Conservation (phyloP, 106 monocot genomes). For the Acanthochlamys bracteata region DNA sequence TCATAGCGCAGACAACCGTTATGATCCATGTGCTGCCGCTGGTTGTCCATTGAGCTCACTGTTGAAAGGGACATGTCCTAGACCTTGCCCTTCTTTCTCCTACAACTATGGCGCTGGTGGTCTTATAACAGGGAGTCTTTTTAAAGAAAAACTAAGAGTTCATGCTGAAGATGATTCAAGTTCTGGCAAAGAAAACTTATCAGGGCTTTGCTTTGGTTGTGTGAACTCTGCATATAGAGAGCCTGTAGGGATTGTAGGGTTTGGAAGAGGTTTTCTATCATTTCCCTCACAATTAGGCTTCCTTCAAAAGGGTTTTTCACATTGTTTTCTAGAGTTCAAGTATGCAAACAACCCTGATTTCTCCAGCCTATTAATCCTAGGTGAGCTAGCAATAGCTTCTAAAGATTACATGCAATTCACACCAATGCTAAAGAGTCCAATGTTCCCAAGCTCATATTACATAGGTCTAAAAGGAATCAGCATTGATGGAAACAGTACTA, state of each 20-base stretch:
- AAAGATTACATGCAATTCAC: constrained; percentile 22
- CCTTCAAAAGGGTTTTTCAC: constrained; percentile 31
- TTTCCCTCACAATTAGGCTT: constrained; percentile 28
- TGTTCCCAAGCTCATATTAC: constrained; percentile 27
- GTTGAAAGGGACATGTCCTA: constrained; percentile 14
- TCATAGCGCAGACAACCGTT: constrained; percentile 28
- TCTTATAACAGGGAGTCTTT: constrained; percentile 22
- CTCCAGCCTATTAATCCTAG: constrained; percentile 23
- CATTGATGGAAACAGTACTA: constrained; percentile 1
- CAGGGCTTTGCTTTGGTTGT: constrained; percentile 27
- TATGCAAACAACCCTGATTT: constrained; percentile 27
- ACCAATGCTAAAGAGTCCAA: constrained; percentile 17
- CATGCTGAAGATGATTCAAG: constrained; percentile 6
- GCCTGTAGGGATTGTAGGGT: constrained; percentile 27
- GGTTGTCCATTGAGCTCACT: constrained; percentile 22
- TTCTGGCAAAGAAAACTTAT: neutral
- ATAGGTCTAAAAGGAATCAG: constrained; percentile 23
- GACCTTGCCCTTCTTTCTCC: constrained; percentile 37
- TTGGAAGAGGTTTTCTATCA: constrained; percentile 28
- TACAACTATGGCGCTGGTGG: constrained; percentile 34
- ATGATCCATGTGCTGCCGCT: constrained; percentile 20
- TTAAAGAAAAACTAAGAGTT: constrained; percentile 21
- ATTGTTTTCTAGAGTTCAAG: constrained; percentile 30
- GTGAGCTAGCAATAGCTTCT: constrained; percentile 22
- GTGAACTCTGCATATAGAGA: constrained; percentile 23